phyloP scores from a whole-genome alignment of 805 yeast species.

The Pichia insulana region DNA sequence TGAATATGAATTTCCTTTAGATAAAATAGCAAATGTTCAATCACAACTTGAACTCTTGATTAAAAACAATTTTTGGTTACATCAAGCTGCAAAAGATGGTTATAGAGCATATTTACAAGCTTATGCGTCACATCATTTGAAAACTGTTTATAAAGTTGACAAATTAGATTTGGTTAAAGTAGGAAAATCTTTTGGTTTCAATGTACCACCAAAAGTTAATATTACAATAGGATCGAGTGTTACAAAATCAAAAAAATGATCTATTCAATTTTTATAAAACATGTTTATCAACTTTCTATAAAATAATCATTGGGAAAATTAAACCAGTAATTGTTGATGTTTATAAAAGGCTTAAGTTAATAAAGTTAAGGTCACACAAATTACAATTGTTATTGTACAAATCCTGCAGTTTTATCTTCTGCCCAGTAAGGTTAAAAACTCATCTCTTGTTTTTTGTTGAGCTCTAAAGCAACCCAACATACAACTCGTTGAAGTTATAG shows the following conservation, averaged over 20 bases:
- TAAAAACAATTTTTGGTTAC: conserved; percentile 86
- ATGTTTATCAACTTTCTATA: background rate
- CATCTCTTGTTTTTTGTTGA: conserved; percentile 93
- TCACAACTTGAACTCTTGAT: conserved; percentile 86
- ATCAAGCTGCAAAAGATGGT: conserved; percentile 95
- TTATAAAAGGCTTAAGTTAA: too few species aligned
- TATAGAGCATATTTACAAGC: conserved; percentile 96
- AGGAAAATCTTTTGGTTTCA: conserved; percentile 91
- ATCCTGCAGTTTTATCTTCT: conserved; percentile 42
- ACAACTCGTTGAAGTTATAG: conserved; percentile 88
- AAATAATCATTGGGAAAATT: background rate
- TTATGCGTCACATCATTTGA: conserved; percentile 91
- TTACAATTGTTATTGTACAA: too few species aligned
- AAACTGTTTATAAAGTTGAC: conserved; percentile 94
- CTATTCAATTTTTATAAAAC: background rate
- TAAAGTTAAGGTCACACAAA: too few species aligned
- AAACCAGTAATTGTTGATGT: too few species aligned
- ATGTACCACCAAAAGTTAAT: conserved; percentile 93
- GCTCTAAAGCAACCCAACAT: conserved; percentile 95
- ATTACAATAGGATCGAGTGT: conserved; percentile 86
- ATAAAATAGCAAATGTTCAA: conserved; percentile 94
- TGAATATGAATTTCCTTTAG: conserved; percentile 92
- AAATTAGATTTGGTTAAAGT: conserved; percentile 90
- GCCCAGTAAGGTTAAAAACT: conserved; percentile 74
- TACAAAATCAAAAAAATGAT: conserved; percentile 15